A percentile compares a stretch with the other conserved stretches of the same genome.
phyloP scores from a whole-genome alignment of 495 filamentous ascomycete genomes.

The Aspergillus cavernicola region DNA sequence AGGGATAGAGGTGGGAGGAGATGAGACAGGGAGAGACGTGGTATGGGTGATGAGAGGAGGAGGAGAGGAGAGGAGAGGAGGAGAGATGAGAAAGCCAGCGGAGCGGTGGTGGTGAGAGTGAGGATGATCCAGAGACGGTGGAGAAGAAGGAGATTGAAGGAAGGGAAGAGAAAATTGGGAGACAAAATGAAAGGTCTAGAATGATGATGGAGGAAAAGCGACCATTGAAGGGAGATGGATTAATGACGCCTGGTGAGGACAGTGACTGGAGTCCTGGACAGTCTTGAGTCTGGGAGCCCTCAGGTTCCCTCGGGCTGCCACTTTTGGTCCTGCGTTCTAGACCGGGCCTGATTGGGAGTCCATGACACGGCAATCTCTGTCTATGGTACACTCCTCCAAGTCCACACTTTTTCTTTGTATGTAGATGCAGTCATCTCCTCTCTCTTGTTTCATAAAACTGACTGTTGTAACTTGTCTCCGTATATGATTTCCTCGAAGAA shows the following conservation, averaged over 20 bases:
- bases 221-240: conserved; percentile 7
- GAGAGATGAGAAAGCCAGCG: conserved; percentile 14
- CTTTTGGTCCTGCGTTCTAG: conserved; percentile 24
- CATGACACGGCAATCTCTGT: conserved; percentile 18
- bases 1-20: not conserved
- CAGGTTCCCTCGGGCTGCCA: conserved; percentile 20
- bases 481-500: not conserved
- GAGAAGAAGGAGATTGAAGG: conserved; percentile 21
- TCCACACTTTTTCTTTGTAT: not conserved
- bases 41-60: not conserved
- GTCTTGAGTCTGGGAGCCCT: conserved; percentile 17
- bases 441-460: too few species aligned
- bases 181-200: conserved; percentile 9
- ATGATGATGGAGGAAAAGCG: not conserved
- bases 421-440: too few species aligned
- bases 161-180: conserved; percentile 13
- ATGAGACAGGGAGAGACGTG: not conserved
- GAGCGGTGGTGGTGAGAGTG: conserved; percentile 17
- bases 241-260: conserved; percentile 11
- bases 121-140: conserved; percentile 18
- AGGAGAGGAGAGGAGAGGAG: conserved; percentile 9
- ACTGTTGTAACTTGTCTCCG: too few species aligned
- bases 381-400: too few species aligned
- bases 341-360: conserved; percentile 24
- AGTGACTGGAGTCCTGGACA: too few species aligned